Evolutionary conservation across 495 filamentous ascomycete species (phyloP).

Genomic region (Aspergillus ellipticus): DNA sequence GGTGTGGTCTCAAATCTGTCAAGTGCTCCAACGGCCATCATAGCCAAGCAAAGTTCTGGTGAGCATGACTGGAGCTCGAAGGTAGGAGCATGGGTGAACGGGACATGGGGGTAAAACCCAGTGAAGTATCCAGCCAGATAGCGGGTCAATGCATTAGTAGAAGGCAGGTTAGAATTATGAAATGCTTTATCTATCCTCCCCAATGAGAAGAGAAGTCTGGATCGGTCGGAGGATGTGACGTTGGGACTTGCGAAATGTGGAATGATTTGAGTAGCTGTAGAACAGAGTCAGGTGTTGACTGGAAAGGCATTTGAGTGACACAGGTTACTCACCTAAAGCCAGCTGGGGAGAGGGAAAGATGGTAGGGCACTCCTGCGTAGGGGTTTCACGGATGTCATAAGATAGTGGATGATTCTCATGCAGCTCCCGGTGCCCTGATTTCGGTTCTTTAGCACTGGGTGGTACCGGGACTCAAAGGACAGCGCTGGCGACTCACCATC

Average conservation of each 20-base stretch:
- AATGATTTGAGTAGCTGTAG: conserved; percentile 1
- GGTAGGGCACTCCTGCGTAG: too few species aligned
- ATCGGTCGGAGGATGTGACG: not conserved
- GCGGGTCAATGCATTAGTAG: conserved; percentile 3
- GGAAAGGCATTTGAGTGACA: not conserved
- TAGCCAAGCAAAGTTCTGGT: conserved; percentile 4
- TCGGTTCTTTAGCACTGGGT: too few species aligned
- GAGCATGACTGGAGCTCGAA: conserved; percentile 5
- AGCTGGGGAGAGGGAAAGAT: not conserved
- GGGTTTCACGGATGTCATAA: too few species aligned
- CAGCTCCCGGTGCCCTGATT: too few species aligned
- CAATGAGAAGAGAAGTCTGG: not conserved
- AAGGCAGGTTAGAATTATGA: not conserved
- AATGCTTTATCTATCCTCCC: not conserved
- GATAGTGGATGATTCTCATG: too few species aligned
- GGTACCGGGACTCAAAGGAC: too few species aligned
- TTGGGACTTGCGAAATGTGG: conserved; percentile 2
- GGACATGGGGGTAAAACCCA: conserved; percentile 2
- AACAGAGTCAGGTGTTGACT: not conserved
- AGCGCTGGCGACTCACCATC: too few species aligned
- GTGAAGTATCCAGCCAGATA: conserved; percentile 8
- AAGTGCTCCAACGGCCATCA: conserved; percentile 7
- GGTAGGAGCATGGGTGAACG: conserved; percentile 4
- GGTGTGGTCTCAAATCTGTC: not conserved
- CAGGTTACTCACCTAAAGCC: not conserved